Evolutionary conservation across 495 filamentous ascomycete species (phyloP), one percentile per base, ranked within the genome.

Genomic region (Aspergillus diversus): DNA sequence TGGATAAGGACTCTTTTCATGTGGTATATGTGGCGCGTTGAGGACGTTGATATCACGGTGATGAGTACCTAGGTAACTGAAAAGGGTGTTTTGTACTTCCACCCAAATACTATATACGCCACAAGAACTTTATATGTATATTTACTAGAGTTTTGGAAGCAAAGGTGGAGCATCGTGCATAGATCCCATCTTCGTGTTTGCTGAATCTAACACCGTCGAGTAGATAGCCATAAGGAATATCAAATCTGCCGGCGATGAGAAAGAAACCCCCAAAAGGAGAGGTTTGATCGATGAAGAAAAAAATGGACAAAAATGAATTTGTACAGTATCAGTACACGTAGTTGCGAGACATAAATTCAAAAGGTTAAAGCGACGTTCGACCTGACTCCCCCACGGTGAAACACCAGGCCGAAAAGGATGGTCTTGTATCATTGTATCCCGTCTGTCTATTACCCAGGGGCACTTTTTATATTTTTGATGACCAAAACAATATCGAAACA

Each of bases 21-120:
- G 89, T 96, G 91, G 91, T 93, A 93, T 74, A 94, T 96, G 91
- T 97, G 93, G 93, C 80, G 87, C 55, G 84, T 93, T 15, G 89
- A 90, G 69, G 84, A 89, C 66, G 90, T 92, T 4, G 87, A 95
- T 76, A 71, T 93, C 8, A 84, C 84, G 52, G 86, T 87, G 42
- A 74, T 92, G 76, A 83, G 84, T 46, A 27, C 37, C 8, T 66
- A 51, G 49, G 15, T 7, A 56, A 39, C 8, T 32, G n/a, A 39
- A 37, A 21, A 27, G 13, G n/a, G 31, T 7, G 7, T 17, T 32
- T 60, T 5, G 12, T 49, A 47, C 43, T 15, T 17, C 9, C 21
- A 27, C 21, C 21, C 21, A 27, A 27, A 27, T 27, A 27, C 21
- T 27, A 27, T 27, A 27, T 27, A 27, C 21, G 21, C 21, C 2